phyloP scores from a whole-genome alignment of 345 rosid species.

The Corymbia maculata region DNA sequence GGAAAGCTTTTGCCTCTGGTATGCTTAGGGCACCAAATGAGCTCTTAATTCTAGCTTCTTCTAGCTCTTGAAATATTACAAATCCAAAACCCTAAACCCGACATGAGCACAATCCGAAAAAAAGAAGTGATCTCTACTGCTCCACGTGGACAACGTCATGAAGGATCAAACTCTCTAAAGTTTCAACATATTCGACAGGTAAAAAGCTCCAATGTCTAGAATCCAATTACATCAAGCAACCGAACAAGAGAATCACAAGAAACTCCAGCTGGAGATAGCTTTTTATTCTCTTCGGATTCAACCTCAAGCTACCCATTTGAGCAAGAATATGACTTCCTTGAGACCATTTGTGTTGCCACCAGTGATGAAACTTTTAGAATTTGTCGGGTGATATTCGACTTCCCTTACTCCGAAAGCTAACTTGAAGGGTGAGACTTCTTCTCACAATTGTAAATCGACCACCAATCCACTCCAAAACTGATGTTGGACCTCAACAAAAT shows the following conservation, averaged over 20 bases:
- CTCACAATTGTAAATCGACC: no score
- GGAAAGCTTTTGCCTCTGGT: background rate
- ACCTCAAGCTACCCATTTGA: background rate
- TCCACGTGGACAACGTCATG: background rate
- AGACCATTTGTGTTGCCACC: background rate
- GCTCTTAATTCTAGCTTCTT: background rate
- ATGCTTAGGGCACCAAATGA: background rate
- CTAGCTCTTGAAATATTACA: background rate
- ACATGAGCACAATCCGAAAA: background rate
- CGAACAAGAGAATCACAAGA: background rate
- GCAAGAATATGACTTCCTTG: background rate
- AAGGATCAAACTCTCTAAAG: background rate
- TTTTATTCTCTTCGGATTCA: background rate
- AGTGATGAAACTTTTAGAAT: background rate
- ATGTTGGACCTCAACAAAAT: background rate
- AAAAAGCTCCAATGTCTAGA: background rate
- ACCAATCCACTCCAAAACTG: no score
- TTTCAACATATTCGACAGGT: background rate
- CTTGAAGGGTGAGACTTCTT: no score
- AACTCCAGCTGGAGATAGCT: background rate
- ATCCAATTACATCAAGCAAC: background rate
- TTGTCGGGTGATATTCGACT: no score
- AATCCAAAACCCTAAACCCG: background rate
- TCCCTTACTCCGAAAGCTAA: no score
- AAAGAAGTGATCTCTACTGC: background rate